Evolutionary conservation across 352 stramenopile species (phyloP), one percentile per base, ranked within the genome.

Genomic region (Pythium oligandrum): DNA sequence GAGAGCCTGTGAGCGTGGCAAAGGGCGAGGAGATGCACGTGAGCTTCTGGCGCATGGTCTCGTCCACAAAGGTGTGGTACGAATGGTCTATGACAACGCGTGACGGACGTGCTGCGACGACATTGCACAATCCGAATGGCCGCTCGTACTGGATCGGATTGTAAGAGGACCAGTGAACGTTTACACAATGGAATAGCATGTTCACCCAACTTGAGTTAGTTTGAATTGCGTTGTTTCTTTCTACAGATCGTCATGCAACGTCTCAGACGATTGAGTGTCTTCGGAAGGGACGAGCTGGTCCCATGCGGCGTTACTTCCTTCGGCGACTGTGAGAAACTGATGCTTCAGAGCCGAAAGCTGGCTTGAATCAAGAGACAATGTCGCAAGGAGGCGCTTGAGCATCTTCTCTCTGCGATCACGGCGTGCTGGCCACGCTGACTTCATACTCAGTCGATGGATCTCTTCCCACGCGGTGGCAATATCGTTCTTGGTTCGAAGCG

Each of bases 71-170:
- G 60, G 96, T 99, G 30, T 99, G 97, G 97, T 99, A 99, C 68
- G 97, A 99, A 82, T 99, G 97, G 97, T 80, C 88, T 35, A 66
- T 96, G 10, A 81, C 75, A 31, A 73, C 76, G 11, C 66, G 64
- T 37, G 59, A 70, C 31, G 71, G 38, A 54, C 35, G 73, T 67
- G 48, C 50, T 48, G 46, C 61, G 76, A 83, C 85, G 11, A 79
- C 88, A 0, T 89, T 99, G 53, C 97, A 99, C 61, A 99, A 99
- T 68, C 87, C 94, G 5, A 97, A 98, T 59, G 97, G 97, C 17
- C 73, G 93, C 46, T 98, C 86, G 0, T 98, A 98, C 64, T 91
- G 90, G 78, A 98, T 99, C 61, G 90, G 91, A 4, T 71, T 99
- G 43, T 98, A 86, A 49, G 42, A 11, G 38, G 26, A 44, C 11